Base-by-base conservation (phyloP, 805 yeast genomes). In the Barnettozyma siamensis region DNA sequence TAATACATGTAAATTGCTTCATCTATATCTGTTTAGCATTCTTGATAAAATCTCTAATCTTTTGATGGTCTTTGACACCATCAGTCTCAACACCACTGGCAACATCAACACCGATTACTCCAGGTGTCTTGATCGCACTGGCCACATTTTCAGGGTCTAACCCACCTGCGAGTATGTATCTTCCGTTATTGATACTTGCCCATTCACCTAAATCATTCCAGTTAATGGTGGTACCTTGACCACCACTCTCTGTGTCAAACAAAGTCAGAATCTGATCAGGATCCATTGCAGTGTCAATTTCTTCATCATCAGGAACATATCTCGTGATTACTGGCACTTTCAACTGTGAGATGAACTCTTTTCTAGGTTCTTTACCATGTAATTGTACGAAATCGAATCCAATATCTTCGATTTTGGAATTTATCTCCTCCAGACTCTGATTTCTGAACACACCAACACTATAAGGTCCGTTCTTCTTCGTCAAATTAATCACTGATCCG, bases 361-460 rank as follows among this genome's bases (percentile, higher is more conserved):
- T 60, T 44, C 70, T 66, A 13, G 78, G 74, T 47, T 81, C 83
- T 21, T 76, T 70, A 9, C 98, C 99, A 60, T 93, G 99, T 11
- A 93, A 63, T 58, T 93, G 99, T 1, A 93, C 83, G 20, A 87
- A 65, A 60, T 93, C 98, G 4, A 88, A 57, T 1, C 65, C 64
- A 13, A 80, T 59, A 7, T 69, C 71, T 1, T 48, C 42, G 27
- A 59, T 60, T 2, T 72, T 52, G 9, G 49, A 42, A 31, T 68
- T 57, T 1, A 91, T 83, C 12, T 81, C 83, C 2, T 74, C 80
- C 3, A 83, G 53, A 0, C 81, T 54, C 60, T 89, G 97, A 58
- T 93, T 87, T 44, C 89, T 69, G 65, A 91, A 88, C 3, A 91
- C 99, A 1, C 98, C 99, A 2, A 88, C 96, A 2, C 84, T 60